Base-by-base conservation (phyloP, 2,329 filamentous ascomycete genomes). In the Amylocarpus encephaloides region DNA sequence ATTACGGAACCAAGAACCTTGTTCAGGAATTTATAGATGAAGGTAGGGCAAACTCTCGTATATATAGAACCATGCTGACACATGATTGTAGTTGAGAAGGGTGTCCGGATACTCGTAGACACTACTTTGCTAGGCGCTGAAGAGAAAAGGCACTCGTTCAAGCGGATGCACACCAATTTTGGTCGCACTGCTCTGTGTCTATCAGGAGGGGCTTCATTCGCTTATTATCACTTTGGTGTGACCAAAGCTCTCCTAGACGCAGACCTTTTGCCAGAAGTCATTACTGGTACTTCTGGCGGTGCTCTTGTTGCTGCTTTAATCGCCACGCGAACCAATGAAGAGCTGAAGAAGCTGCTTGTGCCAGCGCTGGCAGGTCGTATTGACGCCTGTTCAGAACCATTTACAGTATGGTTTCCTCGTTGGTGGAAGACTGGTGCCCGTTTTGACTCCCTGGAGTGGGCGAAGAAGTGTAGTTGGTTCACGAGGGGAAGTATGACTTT, bases 151-250 rank as follows among this genome's bases (percentile, higher is more conserved):
- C 73, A 75, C 5, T 74, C 95, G 41, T 95, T 95, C 73, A 94
- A 92, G 67, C 86, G 94, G 54, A 75, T 96, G 36, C 83, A 89
- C 53, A 88, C 88, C 49, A 97, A 97, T 66, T 95, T 86, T 62
- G 93, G 93, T 29, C 84, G 92, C 29, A 95, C 92, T 6, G 93
- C 93, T 0, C 75, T 98, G 2, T 98, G 92, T 64, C 73, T 98
- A 1, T 96, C 90, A 4, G 93, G 93, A 2, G 93, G 93, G 0
- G 93, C 92, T 3, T 88, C 87, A 0, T 96, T 98, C 69, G 90
- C 93, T 5, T 97, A 95, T 67, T 97, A 97, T 66, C 93, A 98
- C 67, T 89, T 96, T 57, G 93, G 93, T 10, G 88, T 98, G 9
- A 80, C 93, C 44, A 92, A 89, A 66, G 92, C 91, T 7, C 76